Conservation (phyloP, 495 filamentous ascomycete species). For the Tuber magnatum region DNA sequence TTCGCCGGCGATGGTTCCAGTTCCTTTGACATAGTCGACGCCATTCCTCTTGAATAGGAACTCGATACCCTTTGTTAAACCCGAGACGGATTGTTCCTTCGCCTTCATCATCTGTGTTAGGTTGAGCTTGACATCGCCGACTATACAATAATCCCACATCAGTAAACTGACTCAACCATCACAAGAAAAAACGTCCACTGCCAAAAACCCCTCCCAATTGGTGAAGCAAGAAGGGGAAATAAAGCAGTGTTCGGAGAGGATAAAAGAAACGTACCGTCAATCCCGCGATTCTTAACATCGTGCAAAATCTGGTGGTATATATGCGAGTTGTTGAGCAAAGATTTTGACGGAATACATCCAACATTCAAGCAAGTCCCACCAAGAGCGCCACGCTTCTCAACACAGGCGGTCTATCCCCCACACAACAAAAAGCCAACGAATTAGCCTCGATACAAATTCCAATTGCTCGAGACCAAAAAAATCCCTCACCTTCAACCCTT, state of each 20-base stretch:
- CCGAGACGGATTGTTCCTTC: constrained; percentile 81
- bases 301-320: constrained; percentile 96
- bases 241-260: background rate
- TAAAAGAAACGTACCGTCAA: constrained; percentile 50
- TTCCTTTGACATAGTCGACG: constrained; percentile 92
- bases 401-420: constrained; percentile 70
- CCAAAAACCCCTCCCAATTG: constrained; percentile 1
- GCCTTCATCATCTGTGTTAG: constrained; percentile 93
- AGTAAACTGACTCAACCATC: constrained; percentile 9
- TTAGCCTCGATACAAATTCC: constrained; percentile 13
- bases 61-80: constrained; percentile 94
- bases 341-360: constrained; percentile 98
- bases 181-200: background rate
- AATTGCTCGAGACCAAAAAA: constrained; percentile 13
- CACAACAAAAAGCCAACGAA: constrained; percentile 5
- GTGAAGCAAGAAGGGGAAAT: background rate
- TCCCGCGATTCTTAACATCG: constrained; percentile 94
- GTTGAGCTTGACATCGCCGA: constrained; percentile 94
- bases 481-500: constrained; percentile 78
- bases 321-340: constrained; percentile 98
- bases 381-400: constrained; percentile 93
- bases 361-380: constrained; percentile 98
- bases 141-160: constrained; percentile 40
- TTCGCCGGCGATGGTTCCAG: constrained; percentile 76
- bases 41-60: constrained; percentile 98